Evolutionary conservation across 495 filamentous ascomycete genomes (phyloP), one percentile per base, ranked within the genome.

Genomic region (Pyrenula aspistea): DNA sequence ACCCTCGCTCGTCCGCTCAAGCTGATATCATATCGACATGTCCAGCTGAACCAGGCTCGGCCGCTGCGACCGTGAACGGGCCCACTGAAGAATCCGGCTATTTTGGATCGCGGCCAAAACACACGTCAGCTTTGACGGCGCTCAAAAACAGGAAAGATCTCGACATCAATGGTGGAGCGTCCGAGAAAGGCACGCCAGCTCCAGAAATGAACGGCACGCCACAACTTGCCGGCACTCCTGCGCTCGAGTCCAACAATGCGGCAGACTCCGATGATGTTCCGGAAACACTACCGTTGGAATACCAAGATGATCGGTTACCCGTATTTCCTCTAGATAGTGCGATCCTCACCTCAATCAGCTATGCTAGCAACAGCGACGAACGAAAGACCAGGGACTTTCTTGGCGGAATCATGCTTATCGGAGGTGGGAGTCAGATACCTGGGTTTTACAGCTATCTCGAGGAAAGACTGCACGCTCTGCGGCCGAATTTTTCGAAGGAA

Each of bases 381-480:
- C 91, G 91, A 69, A 94, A 93, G 68, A 83, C 91, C 59, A 81
- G 87, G 20, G 94, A 98, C 63, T 90, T 94, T 70, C 75, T 95
- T 24, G 89, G 89, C 22, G 87, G 88, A 42, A 95, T 98, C 73
- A 96, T 98, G 90, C 82, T 96, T 2, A 81, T 96, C 53, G 93
- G 93, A 51, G 93, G 93, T 21, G 94, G 89, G 8, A 84, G 86
- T 53, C 84, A 91, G 75, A 85, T 86, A 0, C 81, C 81, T 1
- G 81, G 85, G 10, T 86, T 98, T 61, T 82, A 84, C 47, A 67
- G 81, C 1, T 86, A 83, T 61, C 75, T 98, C 2, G 91, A 97
- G 71, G 87, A 92, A 65, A 80, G 80, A 58, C 74, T 98, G 53
- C 83, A 86, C 61, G 68, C 69, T 52, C 73, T 83, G 24, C 77